These are phyloP conservation scores for Malassezia pachydermatis DNA, from an alignment of 1,284 basidiomycete species.

Conservation along the genomic window DNA sequence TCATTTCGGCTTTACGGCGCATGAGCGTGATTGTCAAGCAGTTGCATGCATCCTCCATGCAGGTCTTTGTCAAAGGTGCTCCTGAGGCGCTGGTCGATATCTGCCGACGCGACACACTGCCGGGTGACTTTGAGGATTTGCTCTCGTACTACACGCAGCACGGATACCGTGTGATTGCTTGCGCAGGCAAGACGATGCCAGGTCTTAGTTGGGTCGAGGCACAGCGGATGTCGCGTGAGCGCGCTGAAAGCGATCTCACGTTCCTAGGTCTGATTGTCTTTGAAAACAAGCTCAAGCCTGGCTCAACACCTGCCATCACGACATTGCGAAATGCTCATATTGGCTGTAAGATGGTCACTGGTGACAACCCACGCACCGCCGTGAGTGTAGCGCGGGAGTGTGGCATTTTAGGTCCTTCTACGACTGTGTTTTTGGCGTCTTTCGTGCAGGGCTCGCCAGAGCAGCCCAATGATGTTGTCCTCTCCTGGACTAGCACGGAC, in stretches of 20 bases:
- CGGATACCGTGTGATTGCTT: conserved; percentile 94
- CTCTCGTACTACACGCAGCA: conserved; percentile 93
- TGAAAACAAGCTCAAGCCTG: conserved; percentile 94
- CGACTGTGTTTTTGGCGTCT: conserved; percentile 77
- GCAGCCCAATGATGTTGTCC: conserved; percentile 50
- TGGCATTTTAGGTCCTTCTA: conserved; percentile 73
- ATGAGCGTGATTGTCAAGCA: conserved; percentile 98
- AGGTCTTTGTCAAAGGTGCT: conserved; percentile 95
- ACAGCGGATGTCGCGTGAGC: conserved; percentile 88
- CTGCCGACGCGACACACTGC: conserved; percentile 53
- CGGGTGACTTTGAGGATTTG: conserved; percentile 90
- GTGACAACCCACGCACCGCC: conserved; percentile 91
- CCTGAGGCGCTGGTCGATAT: conserved; percentile 96
- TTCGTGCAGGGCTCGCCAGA: conserved; percentile 52
- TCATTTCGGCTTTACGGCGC: conserved; percentile 78
- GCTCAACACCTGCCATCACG: conserved; percentile 81
- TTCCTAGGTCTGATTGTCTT: conserved; percentile 96
- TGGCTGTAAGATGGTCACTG: conserved; percentile 94
- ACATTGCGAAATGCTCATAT: conserved; percentile 79
- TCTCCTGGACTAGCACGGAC: conserved; percentile 89
- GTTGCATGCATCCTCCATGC: conserved; percentile 86
- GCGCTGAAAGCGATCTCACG: conserved; percentile 78
- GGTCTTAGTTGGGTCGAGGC: conserved; percentile 93
- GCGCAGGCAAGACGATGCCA: conserved; percentile 90
- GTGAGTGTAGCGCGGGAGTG: conserved; percentile 95